A percentile compares a stretch with the other conserved stretches of the same genome.
These are phyloP conservation scores for Dichomitus squalens DNA, from an alignment of 1,284 basidiomycete species.

Conservation along the genomic window DNA sequence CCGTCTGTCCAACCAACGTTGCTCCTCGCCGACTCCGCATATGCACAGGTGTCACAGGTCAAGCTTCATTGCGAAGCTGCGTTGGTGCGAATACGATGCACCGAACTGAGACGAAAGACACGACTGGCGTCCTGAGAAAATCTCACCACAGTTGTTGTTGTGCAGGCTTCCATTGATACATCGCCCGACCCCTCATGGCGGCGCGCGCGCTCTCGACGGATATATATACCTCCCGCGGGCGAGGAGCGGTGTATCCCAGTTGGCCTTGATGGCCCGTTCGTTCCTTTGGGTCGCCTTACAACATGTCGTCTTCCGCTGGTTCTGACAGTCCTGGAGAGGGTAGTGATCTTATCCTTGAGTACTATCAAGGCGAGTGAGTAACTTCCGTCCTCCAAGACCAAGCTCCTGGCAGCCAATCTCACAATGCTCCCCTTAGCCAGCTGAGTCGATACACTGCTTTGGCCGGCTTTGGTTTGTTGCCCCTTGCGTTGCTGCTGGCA, in stretches of 20 bases:
- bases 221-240: neutral
- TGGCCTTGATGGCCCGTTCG: conserved; percentile 9
- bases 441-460: neutral
- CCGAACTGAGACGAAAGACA: no score
- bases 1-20: no score
- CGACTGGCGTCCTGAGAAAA: neutral
- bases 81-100: no score
- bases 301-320: conserved; percentile 5
- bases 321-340: neutral
- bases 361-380: neutral
- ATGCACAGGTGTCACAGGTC: no score
- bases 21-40: no score
- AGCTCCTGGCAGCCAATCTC: no score
- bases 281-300: neutral
- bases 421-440: neutral
- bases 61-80: no score
- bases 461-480: neutral
- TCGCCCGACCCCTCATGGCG: neutral
- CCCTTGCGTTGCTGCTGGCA: no score
- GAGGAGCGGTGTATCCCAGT: neutral
- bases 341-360: neutral
- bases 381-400: no score
- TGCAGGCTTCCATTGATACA: neutral
- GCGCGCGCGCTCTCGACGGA: neutral
- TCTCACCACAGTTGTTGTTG: neutral